Conservation (phyloP, 2,329 filamentous ascomycete species). For the Whalleya microplaca region DNA sequence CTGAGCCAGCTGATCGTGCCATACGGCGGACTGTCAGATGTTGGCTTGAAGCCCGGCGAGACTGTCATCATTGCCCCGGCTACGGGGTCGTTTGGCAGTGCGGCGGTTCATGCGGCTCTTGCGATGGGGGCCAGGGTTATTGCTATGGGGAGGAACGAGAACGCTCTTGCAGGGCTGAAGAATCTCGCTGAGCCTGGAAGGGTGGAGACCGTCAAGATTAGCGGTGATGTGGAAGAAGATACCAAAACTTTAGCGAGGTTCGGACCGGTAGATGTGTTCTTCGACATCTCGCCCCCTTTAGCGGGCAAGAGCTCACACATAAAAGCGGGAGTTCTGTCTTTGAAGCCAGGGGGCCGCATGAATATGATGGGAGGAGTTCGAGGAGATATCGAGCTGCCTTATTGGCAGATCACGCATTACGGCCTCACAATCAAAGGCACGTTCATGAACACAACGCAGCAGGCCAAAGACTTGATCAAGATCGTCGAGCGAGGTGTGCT, state of each 20-base stretch:
- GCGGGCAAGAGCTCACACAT: slow-evolving; percentile 43
- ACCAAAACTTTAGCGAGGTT: slow-evolving; percentile 32
- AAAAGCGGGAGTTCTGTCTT: slow-evolving; percentile 38
- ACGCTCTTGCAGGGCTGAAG: slow-evolving; percentile 32
- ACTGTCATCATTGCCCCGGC: slow-evolving; percentile 51
- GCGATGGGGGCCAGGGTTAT: slow-evolving; percentile 54
- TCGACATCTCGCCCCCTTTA: slow-evolving; percentile 48
- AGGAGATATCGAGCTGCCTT: slow-evolving; percentile 36
- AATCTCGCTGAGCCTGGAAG: slow-evolving; percentile 23
- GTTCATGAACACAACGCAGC: slow-evolving; percentile 47
- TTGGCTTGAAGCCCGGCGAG: slow-evolving; percentile 46
- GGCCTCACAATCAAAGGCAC: slow-evolving; percentile 43
- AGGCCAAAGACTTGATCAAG: slow-evolving; percentile 42
- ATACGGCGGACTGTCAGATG: slow-evolving; percentile 23
- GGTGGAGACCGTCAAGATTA: slow-evolving; percentile 45
- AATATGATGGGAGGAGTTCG: slow-evolving; percentile 34
- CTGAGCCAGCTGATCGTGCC: slow-evolving; percentile 22
- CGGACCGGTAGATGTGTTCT: slow-evolving; percentile 43
- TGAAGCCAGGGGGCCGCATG: slow-evolving; percentile 38
- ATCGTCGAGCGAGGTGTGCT: slow-evolving; percentile 38
- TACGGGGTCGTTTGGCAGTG: slow-evolving; percentile 49
- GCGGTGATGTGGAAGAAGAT: slow-evolving; percentile 38
- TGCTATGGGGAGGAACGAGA: slow-evolving; percentile 47
- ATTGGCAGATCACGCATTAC: slow-evolving; percentile 35
- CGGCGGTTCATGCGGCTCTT: slow-evolving; percentile 47